phyloP scores from a whole-genome alignment of 768 basidiomycete species.

The Boletus insuetus region DNA sequence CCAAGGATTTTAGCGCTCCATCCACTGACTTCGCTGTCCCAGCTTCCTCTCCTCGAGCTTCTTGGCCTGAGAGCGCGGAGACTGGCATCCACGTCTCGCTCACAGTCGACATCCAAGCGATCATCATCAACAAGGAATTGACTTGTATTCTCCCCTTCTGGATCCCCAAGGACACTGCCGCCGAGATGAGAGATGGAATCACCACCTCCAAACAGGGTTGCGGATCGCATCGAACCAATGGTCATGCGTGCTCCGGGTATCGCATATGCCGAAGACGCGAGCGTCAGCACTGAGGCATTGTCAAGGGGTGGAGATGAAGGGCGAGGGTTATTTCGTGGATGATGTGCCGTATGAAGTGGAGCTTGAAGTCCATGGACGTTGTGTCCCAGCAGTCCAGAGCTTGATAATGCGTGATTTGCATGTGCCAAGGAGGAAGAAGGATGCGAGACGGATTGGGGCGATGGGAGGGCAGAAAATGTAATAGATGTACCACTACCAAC shows the following conservation, averaged over 20 bases:
- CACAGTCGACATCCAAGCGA: constrained; percentile 45
- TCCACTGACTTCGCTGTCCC: constrained; percentile 86
- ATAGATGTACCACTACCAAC: constrained; percentile 56
- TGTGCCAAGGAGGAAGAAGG: constrained; percentile 37
- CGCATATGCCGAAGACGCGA: constrained; percentile 91
- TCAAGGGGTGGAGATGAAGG: constrained; percentile 89
- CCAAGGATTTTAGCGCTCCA: constrained; percentile 76
- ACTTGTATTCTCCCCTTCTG: constrained; percentile 56
- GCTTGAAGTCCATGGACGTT: constrained; percentile 54
- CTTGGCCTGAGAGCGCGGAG: constrained; percentile 86
- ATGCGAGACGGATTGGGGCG: constrained; percentile 42
- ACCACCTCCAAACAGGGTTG: constrained; percentile 45
- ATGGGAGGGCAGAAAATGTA: constrained; percentile 69
- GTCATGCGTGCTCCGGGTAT: constrained; percentile 56
- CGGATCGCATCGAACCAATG: constrained; percentile 42
- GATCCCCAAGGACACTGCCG: constrained; percentile 54
- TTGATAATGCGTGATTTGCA: constrained; percentile 21
- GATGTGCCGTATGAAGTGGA: constrained; percentile 86
- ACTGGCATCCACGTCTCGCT: constrained; percentile 79
- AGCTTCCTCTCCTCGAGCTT: constrained; percentile 83
- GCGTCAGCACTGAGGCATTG: constrained; percentile 88
- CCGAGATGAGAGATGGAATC: constrained; percentile 76
- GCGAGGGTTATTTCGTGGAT: constrained; percentile 93
- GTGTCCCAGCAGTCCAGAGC: constrained; percentile 31
- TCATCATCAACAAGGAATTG: constrained; percentile 71